Base-by-base conservation (phyloP, 768 basidiomycete genomes). In the Mycena olivaceomarginata region DNA sequence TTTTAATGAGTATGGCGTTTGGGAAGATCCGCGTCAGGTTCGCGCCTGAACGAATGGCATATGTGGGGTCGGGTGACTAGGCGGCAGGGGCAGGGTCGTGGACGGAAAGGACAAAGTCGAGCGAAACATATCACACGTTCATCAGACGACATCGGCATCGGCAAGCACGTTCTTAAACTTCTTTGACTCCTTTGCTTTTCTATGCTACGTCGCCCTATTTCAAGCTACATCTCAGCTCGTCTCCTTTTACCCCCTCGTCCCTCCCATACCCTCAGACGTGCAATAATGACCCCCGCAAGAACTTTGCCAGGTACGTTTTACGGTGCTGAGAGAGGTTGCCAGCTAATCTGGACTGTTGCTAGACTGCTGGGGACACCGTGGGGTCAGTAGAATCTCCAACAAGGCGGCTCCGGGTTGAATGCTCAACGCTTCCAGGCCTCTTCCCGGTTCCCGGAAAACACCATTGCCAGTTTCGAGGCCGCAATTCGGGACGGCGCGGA, bases 401-500 rank as follows among this genome's bases (percentile, higher is more conserved):
- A 6, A 67, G 18, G 18, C 37, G 18, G 62, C 37, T 40, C 48
- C 53, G 39, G n/a, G 39, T 22, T 39, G 9, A 13, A 45, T 18
- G 45, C 75, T 74, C n/a, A 72, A 53, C 70, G 67, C 75, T 74
- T 63, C 56, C 73, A 97, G 96, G 97, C 97, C 63, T 97, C 96
- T 37, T 92, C 95, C 31, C 89, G 91, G 20, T 97, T 91, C 85
- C 96, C 97, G 5, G 98, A 99, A 87, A 99, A 99, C 89, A 98
- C 97, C 65, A 91, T 97, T 78, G 96, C 96, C 46, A 97, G 96
- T 87, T 99, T 99, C 87, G 94, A 96, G 84, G 96, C 95, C 78
- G 98, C 98, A 83, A 97, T 98, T 77, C 93, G 93, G 63, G 97
- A 98, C 87, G 98, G 98, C 76, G 95, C 97, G 62, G 97, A 99